A percentile compares a stretch with the other conserved stretches of the same genome.
These are phyloP conservation scores for Fonsecaea pugnacius DNA, from an alignment of 2,329 filamentous ascomycete species.

Conservation along the genomic window DNA sequence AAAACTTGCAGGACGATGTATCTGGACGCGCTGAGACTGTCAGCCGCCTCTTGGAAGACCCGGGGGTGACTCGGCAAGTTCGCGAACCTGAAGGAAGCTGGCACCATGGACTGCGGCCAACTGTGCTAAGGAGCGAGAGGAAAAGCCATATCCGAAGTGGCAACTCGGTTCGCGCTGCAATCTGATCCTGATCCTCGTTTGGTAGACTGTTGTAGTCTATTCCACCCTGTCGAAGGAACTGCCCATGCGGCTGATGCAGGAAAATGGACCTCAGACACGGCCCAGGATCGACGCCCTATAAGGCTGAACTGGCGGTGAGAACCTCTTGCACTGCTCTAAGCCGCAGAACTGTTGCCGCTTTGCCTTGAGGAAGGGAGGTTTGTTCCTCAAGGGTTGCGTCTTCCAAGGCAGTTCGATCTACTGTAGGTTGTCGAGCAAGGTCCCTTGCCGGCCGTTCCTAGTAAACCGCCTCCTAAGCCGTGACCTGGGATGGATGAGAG, in stretches of 20 bases:
- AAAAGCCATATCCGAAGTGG: not conserved
- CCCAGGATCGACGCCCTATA: not conserved
- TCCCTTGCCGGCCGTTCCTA: not conserved
- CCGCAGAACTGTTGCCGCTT: not conserved
- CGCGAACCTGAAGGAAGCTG: not conserved
- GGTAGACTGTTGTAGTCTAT: not conserved
- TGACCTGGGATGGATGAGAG: not conserved
- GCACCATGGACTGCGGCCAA: not conserved
- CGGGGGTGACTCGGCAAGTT: not conserved
- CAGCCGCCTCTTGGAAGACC: not conserved
- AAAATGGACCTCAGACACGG: not conserved
- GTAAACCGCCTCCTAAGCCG: not conserved
- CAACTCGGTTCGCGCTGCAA: not conserved
- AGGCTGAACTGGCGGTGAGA: slow-evolving; percentile 1
- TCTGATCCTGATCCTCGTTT: not conserved
- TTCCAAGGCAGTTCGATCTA: not conserved
- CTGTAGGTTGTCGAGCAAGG: not conserved
- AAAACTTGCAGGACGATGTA: not conserved
- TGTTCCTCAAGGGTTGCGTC: not conserved
- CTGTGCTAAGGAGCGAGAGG: not conserved
- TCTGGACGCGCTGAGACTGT: not conserved
- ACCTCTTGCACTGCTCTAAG: not conserved
- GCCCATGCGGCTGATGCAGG: not conserved
- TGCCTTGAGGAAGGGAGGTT: not conserved
- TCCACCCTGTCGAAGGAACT: not conserved